phyloP scores from a whole-genome alignment of 2,329 filamentous ascomycete species.

The Neospermospora avenae region DNA sequence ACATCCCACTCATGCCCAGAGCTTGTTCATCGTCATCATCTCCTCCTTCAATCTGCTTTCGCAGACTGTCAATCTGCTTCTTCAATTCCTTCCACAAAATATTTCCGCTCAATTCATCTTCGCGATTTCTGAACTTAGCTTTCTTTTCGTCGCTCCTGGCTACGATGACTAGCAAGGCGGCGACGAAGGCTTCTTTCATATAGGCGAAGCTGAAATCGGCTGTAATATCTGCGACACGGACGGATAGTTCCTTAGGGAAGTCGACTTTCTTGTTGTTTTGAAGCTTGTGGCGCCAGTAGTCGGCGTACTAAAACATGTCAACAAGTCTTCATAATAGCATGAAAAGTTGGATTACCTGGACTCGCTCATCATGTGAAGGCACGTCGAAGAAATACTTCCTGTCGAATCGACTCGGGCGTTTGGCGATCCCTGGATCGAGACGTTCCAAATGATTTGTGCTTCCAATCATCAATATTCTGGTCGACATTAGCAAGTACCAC shows the following conservation, averaged over 20 bases:
- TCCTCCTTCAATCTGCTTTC: constrained; percentile 52
- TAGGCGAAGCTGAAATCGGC: constrained; percentile 67
- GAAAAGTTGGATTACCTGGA: constrained; percentile 25
- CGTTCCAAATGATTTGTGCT: constrained; percentile 64
- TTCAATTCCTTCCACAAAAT: constrained; percentile 60
- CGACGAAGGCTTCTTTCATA: constrained; percentile 67
- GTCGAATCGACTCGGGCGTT: constrained; percentile 64
- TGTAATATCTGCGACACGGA: constrained; percentile 59
- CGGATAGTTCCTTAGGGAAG: constrained; percentile 57
- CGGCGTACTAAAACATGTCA: constrained; percentile 46
- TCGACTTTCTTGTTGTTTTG: constrained; percentile 53
- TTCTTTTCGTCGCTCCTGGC: constrained; percentile 24
- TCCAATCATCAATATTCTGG: constrained; percentile 65
- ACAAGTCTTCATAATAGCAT: background rate
- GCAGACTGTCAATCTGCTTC: constrained; percentile 58
- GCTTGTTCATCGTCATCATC: constrained; percentile 15
- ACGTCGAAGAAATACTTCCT: constrained; percentile 64
- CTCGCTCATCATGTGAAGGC: constrained; percentile 51
- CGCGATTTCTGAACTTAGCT: constrained; percentile 18
- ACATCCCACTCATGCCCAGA: constrained; percentile 16
- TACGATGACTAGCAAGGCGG: constrained; percentile 58
- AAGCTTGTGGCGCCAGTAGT: constrained; percentile 60
- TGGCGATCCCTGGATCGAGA: constrained; percentile 63
- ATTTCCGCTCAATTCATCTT: constrained; percentile 47
- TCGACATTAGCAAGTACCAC: background rate